These are phyloP conservation scores for Clitoria ternatea DNA, from an alignment of 306 rosid genomes.

Conservation along the genomic window DNA sequence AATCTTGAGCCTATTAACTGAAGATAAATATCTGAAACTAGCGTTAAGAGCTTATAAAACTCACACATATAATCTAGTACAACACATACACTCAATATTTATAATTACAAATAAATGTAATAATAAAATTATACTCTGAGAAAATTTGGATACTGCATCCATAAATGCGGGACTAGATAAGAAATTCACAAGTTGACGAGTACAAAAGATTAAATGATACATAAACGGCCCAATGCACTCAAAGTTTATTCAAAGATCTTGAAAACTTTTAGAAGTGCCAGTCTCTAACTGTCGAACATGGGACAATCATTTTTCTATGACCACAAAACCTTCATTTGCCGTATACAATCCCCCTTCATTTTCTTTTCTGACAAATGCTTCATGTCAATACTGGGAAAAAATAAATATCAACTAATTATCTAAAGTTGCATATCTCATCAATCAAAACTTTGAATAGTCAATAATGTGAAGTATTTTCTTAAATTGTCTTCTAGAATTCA, in stretches of 20 bases:
- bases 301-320: not conserved
- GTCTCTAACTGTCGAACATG: not conserved
- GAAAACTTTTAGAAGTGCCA: not conserved
- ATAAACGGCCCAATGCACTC: not conserved
- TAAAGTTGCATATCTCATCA: not conserved
- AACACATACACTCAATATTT: not conserved
- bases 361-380: not conserved
- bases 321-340: not conserved
- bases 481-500: not conserved
- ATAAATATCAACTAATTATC: not conserved
- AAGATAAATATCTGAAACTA: not conserved
- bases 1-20: not conserved
- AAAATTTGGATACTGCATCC: not conserved
- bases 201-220: not conserved
- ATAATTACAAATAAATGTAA: not conserved
- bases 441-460: conserved; percentile 3
- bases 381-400: too few relatives aligned
- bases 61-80: not conserved
- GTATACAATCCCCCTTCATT: not conserved
- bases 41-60: not conserved
- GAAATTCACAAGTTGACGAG: not conserved
- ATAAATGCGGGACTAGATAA: not conserved
- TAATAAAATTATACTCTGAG: not conserved
- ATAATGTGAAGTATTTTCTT: not conserved
- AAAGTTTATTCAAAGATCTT: not conserved